phyloP scores from a whole-genome alignment of 1,284 basidiomycete genomes.

The Vanrija pseudolonga region DNA sequence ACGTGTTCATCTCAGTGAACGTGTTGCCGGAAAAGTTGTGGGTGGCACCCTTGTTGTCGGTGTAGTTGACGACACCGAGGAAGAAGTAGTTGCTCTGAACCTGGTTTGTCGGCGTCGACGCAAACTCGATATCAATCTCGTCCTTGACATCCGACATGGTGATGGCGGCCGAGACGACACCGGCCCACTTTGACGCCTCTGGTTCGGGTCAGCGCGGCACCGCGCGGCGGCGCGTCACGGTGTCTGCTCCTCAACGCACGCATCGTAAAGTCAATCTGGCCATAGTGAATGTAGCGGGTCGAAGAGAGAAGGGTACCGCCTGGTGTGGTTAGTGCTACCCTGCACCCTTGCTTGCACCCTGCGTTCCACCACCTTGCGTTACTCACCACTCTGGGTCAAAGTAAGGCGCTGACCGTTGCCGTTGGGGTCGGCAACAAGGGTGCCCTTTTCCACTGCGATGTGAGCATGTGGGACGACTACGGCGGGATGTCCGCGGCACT shows the following conservation, averaged over 20 bases:
- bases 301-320: constrained; percentile 70
- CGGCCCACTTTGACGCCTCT: constrained; percentile 56
- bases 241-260: constrained; percentile 22
- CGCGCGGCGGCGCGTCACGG: neutral
- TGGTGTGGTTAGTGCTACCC: neutral
- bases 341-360: too few relatives aligned
- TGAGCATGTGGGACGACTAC: neutral
- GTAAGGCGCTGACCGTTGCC: constrained; percentile 60
- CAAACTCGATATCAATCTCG: constrained; percentile 76
- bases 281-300: constrained; percentile 76
- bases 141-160: constrained; percentile 77
- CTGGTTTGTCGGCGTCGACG: constrained; percentile 54
- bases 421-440: constrained; percentile 56
- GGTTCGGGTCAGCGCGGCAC: constrained; percentile 7
- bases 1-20: constrained; percentile 68
- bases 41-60: constrained; percentile 36
- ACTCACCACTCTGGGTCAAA: constrained; percentile 51
- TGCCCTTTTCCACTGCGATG: constrained; percentile 62
- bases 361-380: neutral
- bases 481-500: constrained; percentile 1
- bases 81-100: constrained; percentile 69
- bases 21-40: constrained; percentile 57
- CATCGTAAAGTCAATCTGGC: constrained; percentile 66
- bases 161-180: constrained; percentile 77
- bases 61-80: constrained; percentile 60